Evolutionary conservation across 768 basidiomycete genomes (phyloP).

Genomic region (Russula griseocarnosa): DNA sequence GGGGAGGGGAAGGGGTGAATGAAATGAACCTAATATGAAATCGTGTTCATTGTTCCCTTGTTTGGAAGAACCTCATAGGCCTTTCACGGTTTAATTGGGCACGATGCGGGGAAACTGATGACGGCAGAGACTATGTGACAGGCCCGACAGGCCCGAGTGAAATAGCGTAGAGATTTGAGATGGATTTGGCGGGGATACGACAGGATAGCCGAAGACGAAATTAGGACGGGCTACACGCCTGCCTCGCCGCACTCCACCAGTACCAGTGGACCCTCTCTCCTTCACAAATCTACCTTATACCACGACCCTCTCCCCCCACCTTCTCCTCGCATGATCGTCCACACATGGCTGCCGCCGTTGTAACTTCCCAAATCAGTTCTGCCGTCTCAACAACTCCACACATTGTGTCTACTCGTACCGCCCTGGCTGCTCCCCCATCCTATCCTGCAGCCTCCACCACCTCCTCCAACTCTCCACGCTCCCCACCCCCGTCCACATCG

Average conservation of each 20-base stretch:
- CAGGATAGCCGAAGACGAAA: background rate
- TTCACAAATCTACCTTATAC: background rate
- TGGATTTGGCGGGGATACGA: background rate
- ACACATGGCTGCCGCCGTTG: constrained; percentile 48
- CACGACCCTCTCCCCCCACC: background rate
- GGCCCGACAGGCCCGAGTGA: too few species aligned
- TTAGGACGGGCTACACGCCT: background rate
- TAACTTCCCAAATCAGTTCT: constrained; percentile 38
- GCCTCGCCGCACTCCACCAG: background rate
- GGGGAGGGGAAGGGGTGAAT: background rate
- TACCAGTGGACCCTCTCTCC: too few species aligned
- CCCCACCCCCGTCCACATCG: constrained; percentile 31
- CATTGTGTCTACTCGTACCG: constrained; percentile 39
- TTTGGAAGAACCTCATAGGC: background rate
- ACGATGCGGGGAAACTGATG: too few species aligned
- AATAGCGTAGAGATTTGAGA: background rate
- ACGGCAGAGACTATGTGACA: background rate
- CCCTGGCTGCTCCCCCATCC: background rate
- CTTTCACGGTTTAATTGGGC: too few species aligned
- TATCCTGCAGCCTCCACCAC: background rate
- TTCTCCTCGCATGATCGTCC: constrained; percentile 24
- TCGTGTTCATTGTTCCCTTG: background rate
- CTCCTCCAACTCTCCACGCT: constrained; percentile 36
- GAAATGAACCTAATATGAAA: constrained; percentile 15
- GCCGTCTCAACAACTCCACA: constrained; percentile 44